phyloP scores from a whole-genome alignment of 495 filamentous ascomycete genomes.

The Oidiodendron maius region DNA sequence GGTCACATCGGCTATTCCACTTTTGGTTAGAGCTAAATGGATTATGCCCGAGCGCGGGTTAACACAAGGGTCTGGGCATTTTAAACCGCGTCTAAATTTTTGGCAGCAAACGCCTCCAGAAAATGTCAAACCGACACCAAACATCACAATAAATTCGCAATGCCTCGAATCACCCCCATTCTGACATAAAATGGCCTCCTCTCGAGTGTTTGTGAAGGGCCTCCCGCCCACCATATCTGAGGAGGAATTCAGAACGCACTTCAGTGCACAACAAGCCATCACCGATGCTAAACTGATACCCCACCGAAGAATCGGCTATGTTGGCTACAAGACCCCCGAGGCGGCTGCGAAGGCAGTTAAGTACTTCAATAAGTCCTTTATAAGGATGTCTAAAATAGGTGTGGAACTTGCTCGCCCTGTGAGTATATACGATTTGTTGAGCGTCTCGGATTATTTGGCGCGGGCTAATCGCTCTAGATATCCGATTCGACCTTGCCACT shows the following conservation, averaged over 20 bases:
- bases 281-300: slow-evolving; percentile 90
- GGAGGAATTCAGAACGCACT: slow-evolving; percentile 78
- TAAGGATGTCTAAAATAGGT: slow-evolving; percentile 90
- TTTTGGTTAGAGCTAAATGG: no score
- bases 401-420: slow-evolving; percentile 90
- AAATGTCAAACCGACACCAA: no score
- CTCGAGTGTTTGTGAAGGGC: slow-evolving; percentile 87
- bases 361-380: slow-evolving; percentile 91
- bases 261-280: slow-evolving; percentile 62
- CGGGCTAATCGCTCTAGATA: slow-evolving; percentile 14
- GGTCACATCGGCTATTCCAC: no score
- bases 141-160: no score
- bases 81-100: no score
- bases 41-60: no score
- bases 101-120: no score
- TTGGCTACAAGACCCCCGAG: slow-evolving; percentile 82
- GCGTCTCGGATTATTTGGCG: no score
- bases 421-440: no score
- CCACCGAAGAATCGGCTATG: slow-evolving; percentile 86
- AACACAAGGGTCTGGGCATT: no score
- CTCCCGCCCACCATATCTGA: slow-evolving; percentile 71
- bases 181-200: slow-evolving; percentile 50
- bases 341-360: slow-evolving; percentile 77
- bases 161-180: no score
- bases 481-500: slow-evolving; percentile 22